Conservation (phyloP, 176 grass and related monocot genomes). For the Ensete glaucum region DNA sequence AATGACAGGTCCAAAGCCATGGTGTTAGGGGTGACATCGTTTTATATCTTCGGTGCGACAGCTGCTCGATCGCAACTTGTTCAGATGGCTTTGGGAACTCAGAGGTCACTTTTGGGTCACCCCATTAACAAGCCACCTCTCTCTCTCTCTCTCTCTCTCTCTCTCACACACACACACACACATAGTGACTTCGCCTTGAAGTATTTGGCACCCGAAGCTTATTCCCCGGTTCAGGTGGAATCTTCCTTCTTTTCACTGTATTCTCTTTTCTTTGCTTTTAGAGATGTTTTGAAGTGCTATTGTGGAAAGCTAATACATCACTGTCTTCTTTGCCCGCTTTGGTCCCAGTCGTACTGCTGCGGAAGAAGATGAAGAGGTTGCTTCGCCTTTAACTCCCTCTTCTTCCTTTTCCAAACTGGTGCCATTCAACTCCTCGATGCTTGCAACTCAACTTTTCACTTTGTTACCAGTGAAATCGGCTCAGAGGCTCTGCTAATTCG, state of each 20-base stretch:
- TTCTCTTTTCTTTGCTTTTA: background rate
- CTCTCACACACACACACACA: too few relatives aligned
- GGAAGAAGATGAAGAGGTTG: background rate
- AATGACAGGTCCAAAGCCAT: background rate
- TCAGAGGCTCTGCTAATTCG: too few relatives aligned
- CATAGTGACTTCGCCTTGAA: background rate
- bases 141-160: too few relatives aligned
- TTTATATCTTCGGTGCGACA: background rate
- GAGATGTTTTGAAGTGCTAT: background rate
- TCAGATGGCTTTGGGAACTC: background rate
- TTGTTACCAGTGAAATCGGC: too few relatives aligned
- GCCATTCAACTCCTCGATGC: background rate
- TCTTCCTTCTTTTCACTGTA: background rate
- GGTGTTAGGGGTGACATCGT: background rate
- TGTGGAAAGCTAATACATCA: background rate
- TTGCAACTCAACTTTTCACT: too few relatives aligned
- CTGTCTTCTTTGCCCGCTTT: background rate
- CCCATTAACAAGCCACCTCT: too few relatives aligned
- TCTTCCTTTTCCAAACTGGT: background rate
- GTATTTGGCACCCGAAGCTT: background rate
- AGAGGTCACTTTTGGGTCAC: too few relatives aligned
- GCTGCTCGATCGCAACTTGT: background rate
- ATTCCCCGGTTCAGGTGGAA: background rate
- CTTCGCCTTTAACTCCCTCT: background rate
- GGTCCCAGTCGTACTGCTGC: background rate